Evolutionary conservation across 331 rosid species (phyloP).

Genomic region (Ulmus americana): DNA sequence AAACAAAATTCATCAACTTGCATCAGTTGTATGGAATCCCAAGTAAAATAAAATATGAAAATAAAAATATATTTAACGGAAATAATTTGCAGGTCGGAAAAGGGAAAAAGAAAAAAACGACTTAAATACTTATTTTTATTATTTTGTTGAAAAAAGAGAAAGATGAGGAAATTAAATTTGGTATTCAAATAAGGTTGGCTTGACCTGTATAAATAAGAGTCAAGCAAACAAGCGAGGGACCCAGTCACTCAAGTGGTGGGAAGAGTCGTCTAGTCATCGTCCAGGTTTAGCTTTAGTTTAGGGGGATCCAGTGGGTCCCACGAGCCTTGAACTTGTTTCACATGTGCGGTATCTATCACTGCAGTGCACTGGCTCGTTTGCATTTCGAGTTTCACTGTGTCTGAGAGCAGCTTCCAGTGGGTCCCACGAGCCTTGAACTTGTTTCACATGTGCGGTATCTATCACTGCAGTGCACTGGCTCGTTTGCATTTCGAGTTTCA

Average conservation of each 20-base stretch:
- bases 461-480: too few species aligned
- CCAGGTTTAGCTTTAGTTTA: neutral
- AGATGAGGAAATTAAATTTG: neutral
- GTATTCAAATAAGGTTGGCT: constrained; percentile 12
- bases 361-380: neutral
- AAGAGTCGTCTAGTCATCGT: neutral
- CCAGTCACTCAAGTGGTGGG: neutral
- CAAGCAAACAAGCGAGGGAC: neutral
- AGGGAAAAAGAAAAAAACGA: neutral
- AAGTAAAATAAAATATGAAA: neutral
- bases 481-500: too few species aligned
- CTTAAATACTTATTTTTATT: too few species aligned
- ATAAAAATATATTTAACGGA: neutral
- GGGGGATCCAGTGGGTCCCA: constrained; percentile 7
- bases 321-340: neutral
- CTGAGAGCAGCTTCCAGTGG: neutral
- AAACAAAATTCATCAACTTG: constrained; percentile 1
- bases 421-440: too few species aligned
- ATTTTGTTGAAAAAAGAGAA: neutral
- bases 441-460: too few species aligned
- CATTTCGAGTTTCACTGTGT: neutral
- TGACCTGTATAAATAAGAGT: constrained; percentile 1
- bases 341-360: neutral
- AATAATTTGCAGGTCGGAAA: neutral
- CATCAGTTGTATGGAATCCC: neutral